phyloP scores from a whole-genome alignment of 73 alveolate species.

The Uronychia setigera region DNA sequence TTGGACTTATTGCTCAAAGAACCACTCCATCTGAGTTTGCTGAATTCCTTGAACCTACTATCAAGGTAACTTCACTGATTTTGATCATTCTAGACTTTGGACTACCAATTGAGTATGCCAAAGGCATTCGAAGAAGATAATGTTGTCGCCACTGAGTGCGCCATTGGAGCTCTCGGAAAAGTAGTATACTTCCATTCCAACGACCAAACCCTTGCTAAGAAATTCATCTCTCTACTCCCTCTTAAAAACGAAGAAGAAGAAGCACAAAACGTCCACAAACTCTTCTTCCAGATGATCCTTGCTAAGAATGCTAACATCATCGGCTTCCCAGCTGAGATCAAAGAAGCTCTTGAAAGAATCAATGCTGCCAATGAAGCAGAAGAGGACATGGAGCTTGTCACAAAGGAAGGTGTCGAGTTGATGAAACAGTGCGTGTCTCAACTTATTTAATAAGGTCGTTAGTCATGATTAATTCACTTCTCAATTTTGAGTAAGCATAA shows the following conservation, averaged over 20 bases:
- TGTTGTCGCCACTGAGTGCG: constrained; percentile 43
- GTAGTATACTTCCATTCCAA: constrained; percentile 15
- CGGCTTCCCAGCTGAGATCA: background rate
- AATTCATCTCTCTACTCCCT: constrained; percentile 15
- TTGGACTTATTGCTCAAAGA: constrained; percentile 50
- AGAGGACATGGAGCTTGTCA: no score
- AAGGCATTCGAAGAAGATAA: constrained; percentile 38
- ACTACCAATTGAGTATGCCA: background rate
- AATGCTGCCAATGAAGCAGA: no score
- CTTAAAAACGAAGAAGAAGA: constrained; percentile 43
- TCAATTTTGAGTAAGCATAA: no score
- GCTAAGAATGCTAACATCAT: background rate
- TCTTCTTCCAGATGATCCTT: constrained; percentile 10
- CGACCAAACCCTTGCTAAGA: constrained; percentile 2
- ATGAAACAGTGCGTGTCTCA: no score
- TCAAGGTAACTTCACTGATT: background rate
- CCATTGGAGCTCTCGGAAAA: constrained; percentile 39
- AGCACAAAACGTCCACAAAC: constrained; percentile 39
- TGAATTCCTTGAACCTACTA: background rate
- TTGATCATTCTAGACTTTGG: background rate
- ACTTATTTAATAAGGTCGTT: no score
- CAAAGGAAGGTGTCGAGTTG: no score
- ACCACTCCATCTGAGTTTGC: background rate
- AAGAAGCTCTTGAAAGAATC: background rate
- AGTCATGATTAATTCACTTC: no score